Conservation (phyloP, 2,329 filamentous ascomycete species). For the Aspergillus eucalypticola region DNA sequence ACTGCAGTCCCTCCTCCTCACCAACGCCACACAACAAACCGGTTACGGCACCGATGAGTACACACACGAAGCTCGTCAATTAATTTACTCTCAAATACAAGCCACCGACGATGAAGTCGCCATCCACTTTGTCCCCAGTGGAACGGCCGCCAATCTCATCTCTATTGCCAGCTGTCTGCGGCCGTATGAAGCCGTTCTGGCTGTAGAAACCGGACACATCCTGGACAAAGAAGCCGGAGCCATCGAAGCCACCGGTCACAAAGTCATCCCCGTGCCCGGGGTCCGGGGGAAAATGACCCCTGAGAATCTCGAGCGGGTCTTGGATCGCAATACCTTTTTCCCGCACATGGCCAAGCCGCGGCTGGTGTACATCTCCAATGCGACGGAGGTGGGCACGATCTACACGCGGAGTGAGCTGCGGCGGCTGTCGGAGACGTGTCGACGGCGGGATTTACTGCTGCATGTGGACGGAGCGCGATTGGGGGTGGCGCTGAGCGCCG, state of each 20-base stretch:
- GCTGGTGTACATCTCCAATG: constrained; percentile 56
- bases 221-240: constrained; percentile 54
- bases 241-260: constrained; percentile 55
- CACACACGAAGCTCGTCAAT: constrained; percentile 43
- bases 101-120: constrained; percentile 43
- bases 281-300: constrained; percentile 53
- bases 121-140: constrained; percentile 55
- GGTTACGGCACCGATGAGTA: constrained; percentile 53
- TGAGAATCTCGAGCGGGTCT: constrained; percentile 42
- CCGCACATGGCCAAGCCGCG: constrained; percentile 55
- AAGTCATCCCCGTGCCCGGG: constrained; percentile 52
- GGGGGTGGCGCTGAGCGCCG: constrained; percentile 46
- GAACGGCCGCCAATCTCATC: constrained; percentile 55
- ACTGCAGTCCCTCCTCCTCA: constrained; percentile 48
- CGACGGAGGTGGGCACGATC: constrained; percentile 53
- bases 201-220: constrained; percentile 53
- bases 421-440: constrained; percentile 48
- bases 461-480: constrained; percentile 54
- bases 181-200: constrained; percentile 55
- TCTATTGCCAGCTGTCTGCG: constrained; percentile 54
- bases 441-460: constrained; percentile 44
- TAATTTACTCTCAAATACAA: constrained; percentile 41
- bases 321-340: constrained; percentile 54
- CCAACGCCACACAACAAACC: constrained; percentile 49
- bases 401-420: constrained; percentile 48